Evolutionary conservation across 306 rosid species (phyloP).

Genomic region (Sicyos edulis): DNA sequence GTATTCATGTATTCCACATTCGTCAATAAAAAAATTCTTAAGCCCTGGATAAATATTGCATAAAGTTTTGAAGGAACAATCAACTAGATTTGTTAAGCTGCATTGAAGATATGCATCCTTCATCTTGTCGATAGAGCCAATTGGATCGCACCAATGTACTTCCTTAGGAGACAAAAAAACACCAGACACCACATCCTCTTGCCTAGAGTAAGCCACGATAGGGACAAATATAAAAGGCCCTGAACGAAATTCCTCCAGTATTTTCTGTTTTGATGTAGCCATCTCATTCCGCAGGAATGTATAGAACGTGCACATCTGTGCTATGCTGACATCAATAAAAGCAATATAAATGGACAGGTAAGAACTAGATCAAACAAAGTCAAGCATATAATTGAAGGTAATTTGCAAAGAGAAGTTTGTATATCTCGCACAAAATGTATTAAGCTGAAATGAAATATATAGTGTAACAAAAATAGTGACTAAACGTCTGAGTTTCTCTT

Average conservation of each 20-base stretch:
- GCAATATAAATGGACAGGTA: slow-evolving; percentile 14
- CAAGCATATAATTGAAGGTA: not conserved
- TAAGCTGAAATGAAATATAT: not conserved
- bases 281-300: slow-evolving; percentile 71
- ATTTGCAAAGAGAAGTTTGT: slow-evolving; percentile 1
- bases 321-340: slow-evolving; percentile 39
- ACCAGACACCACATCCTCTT: slow-evolving; percentile 58
- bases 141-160: slow-evolving; percentile 74
- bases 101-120: slow-evolving; percentile 33
- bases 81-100: slow-evolving; percentile 27
- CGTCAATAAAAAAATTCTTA: slow-evolving; percentile 64
- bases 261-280: slow-evolving; percentile 52
- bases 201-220: slow-evolving; percentile 35
- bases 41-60: slow-evolving; percentile 62
- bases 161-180: slow-evolving; percentile 48
- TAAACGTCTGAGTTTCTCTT: not conserved
- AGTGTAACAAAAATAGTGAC: not conserved
- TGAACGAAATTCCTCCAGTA: slow-evolving; percentile 47
- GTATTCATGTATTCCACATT: slow-evolving; percentile 53
- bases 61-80: slow-evolving; percentile 46
- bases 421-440: not conserved
- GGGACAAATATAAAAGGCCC: slow-evolving; percentile 79
- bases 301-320: slow-evolving; percentile 76
- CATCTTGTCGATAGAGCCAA: slow-evolving; percentile 50
- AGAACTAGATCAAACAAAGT: slow-evolving; percentile 10